Evolutionary conservation across 768 basidiomycete species (phyloP), one percentile per base, ranked within the genome.

Genomic region (Russula ochroleuca): DNA sequence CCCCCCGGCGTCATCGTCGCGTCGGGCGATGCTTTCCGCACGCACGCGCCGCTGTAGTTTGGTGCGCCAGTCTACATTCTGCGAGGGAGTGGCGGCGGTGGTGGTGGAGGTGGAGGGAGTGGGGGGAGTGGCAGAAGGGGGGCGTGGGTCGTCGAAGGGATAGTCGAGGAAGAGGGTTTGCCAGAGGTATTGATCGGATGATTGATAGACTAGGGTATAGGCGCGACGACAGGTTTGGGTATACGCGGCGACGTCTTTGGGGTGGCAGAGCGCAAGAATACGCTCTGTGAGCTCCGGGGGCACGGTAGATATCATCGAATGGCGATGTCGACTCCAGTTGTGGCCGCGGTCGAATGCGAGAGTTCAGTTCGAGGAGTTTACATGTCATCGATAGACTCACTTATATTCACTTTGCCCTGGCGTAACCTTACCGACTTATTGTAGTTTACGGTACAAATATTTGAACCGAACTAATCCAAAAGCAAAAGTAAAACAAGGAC

Each of bases 111-210:
- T 67, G 58, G 47, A 64, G 54, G 23, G 66, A 28, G 28, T 28
- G 28, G 28, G 28, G 28, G 28, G 28, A 28, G 28, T 28, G 28
- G 28, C 2, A 28, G 49, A 67, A 57, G 47, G 64, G 54, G 23
- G 66, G 64, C 82, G 77, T n/a, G 86, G 86, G 69, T 87, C 82
- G 70, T 91, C 90, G 72, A 88, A 90, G 7, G 81, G 78, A 52
- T 74, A 73, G 9, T 63, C 61, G 43, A 87, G 80, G 73, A 86
- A 89, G 57, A 90, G 76, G 57, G 81, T 76, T 58, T 85, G 83
- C 88, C 88, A 92, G 45, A 92, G 78, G 70, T 83, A 82, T 52
- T 81, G 80, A 73, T 87, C 84, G 33, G 75, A 63, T 35, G 76
- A 64, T 23, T 75, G 71, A 69, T 84, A 82, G 49, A 88, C 78